These are phyloP conservation scores for Phalaenopsis equestris DNA, from an alignment of 106 monocot genomes.

Conservation along the genomic window DNA sequence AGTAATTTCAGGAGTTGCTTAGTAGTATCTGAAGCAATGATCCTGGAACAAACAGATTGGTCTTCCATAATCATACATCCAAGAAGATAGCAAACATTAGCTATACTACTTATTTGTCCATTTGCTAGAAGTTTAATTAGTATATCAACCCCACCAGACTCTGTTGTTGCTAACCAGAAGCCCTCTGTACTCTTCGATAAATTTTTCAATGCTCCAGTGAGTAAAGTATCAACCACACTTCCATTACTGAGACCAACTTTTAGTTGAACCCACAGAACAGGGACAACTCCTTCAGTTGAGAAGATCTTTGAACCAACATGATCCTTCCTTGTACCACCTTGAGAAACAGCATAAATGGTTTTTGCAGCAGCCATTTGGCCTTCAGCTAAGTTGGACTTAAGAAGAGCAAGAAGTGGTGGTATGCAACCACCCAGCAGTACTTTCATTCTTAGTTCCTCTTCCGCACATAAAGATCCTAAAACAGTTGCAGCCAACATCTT, in stretches of 20 bases:
- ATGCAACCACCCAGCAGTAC: conserved; percentile 96
- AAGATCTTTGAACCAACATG: conserved; percentile 99
- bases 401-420: conserved; percentile 81
- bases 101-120: conserved; percentile 49
- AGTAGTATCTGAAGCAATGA: conserved; percentile 50
- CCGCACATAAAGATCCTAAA: conserved; percentile 83
- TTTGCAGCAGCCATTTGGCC: conserved; percentile 83
- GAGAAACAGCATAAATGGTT: conserved; percentile 91
- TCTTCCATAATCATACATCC: conserved; percentile 83
- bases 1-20: conserved; percentile 80
- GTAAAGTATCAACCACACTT: conserved; percentile 51
- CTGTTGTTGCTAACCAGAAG: conserved; percentile 70
- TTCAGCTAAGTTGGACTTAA: conserved; percentile 72
- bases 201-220: conserved; percentile 80
- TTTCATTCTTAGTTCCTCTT: conserved; percentile 91
- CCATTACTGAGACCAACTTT: conserved; percentile 55
- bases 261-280: conserved; percentile 81
- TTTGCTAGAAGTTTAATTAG: conserved; percentile 72
- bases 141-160: conserved; percentile 71
- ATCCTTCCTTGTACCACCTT: conserved; percentile 77
- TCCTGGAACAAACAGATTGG: conserved; percentile 63
- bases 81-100: conserved; percentile 95
- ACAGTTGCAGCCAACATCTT: conserved; percentile 74
- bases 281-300: conserved; percentile 94
- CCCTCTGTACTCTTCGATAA: conserved; percentile 73